Evolutionary conservation across 176 grass and related monocot species (phyloP), one percentile per base, ranked within the genome.

Genomic region (Metroxylon sagu): DNA sequence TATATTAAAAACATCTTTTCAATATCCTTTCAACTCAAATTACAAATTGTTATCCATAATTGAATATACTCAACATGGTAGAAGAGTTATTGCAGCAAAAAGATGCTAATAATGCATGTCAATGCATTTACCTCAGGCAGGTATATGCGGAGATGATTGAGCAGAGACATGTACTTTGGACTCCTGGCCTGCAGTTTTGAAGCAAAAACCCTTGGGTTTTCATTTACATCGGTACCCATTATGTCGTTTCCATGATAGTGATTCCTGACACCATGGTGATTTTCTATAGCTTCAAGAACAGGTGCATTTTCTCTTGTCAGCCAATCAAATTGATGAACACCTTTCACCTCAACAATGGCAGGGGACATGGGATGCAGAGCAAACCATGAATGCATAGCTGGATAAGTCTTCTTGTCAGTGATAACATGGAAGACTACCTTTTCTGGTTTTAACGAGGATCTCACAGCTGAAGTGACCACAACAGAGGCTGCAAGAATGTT

Each of bases 401-500:
- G 87, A 76, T 92, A 97, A 16, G 93, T 97, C 78, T 91, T 97
- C 65, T 97, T 97, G 59, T 97, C 93, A 56, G 93, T 97, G 58
- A 97, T 88, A 25, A 97, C 73, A 78, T 97, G 93, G 71, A 97
- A 85, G 18, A 98, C 86, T 71, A 88, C 72, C 67, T 67, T 98
- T 64, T 84, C 78, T 80, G 87, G 87, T 16, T 91, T 92, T 69
- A 80, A 68, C 10, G 87, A 82, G 43, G 87, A 84, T 76, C 55
- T 83, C 56, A 92, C 68, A 56, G 82, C 75, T 19, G 93, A 98
- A 55, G 49, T 78, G 62, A 90, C 87, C 8, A 98, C 93, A 76
- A 98, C 93, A 26, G 93, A 98, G 48, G 93, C 93, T 75, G 93
- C 93, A 55, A 98, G 93, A 64, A 98, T 92, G 61, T 98, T 98